Evolutionary conservation across 805 yeast species (phyloP), one percentile per base, ranked within the genome.

Genomic region (Candida nemodendra): DNA sequence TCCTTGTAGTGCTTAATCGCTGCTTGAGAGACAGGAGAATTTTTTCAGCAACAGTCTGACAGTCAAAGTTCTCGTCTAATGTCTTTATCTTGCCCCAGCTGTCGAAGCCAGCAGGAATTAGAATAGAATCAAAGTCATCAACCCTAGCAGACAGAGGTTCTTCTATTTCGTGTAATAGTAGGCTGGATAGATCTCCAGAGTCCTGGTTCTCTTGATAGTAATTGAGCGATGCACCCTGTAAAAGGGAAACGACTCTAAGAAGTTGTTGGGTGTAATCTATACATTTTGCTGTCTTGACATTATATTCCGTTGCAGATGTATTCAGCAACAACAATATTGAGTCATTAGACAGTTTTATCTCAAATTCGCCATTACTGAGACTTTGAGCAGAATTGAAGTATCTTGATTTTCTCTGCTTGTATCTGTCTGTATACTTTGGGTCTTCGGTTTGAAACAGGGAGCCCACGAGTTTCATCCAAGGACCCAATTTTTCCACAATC

Each of bases 61-160:
- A 56, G n/a, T 64, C 57, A 14, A 67, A 59, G 0, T 36, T 30
- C 4, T 64, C 72, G 36, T 61, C 54, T 15, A 71, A 34, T 0
- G 69, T 58, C 24, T 60, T 50, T 18, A 81, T 78, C 47, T 77
- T 72, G 15, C 66, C 65, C 66, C 71, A 64, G 3, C 79, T 59
- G 44, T 81, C 88, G 62, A 71, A 63, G 0, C 74, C 78, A 5
- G 42, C 39, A 0, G 82, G 81, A 2, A 79, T 64, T 15, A 57
- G 28, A 12, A 60, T 34, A 9, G 34, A 27, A 15, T 40, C 42
- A 31, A 39, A 48, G 18, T 54, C 59, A 5, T 44, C 41, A 11
- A 51, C 24, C 8, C 40, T 17, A 9, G 33, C 32, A 22, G 12
- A 34, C 30, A 19, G 42, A 4, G 21, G 33, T 5, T 21, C 9